Conservation (phyloP, 2,329 filamentous ascomycete species). For the Triangularia verruculosa region DNA sequence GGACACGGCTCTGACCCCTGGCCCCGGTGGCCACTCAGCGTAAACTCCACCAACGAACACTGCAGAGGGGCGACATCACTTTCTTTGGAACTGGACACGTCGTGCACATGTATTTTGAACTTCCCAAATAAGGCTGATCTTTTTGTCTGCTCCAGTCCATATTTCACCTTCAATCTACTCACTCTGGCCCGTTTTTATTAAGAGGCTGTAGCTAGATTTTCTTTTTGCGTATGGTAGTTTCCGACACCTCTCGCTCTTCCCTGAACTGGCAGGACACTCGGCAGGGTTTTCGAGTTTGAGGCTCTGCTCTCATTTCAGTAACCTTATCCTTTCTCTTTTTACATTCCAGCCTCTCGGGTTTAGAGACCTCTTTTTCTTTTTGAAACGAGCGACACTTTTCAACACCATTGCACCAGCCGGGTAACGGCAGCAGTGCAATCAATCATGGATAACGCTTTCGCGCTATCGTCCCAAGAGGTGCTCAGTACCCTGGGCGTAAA, state of each 20-base stretch:
- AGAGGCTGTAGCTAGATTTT: conserved; percentile 6
- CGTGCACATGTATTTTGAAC: conserved; percentile 24
- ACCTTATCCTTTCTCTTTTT: background rate
- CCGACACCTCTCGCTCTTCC: conserved; percentile 16
- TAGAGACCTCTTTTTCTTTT: conserved; percentile 8
- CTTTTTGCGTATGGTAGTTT: conserved; percentile 19
- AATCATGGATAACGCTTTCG: conserved; percentile 62
- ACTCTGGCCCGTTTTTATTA: conserved; percentile 12
- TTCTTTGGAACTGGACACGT: conserved; percentile 28
- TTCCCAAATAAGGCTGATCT: conserved; percentile 16
- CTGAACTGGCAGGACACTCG: conserved; percentile 14
- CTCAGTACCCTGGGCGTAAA: conserved; percentile 58
- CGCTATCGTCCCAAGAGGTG: conserved; percentile 56
- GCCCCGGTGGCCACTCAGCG: conserved; percentile 19
- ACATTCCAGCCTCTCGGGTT: conserved; percentile 4
- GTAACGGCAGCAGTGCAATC: conserved; percentile 17
- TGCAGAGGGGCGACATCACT: conserved; percentile 23
- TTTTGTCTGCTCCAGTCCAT: conserved; percentile 10
- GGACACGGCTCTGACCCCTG: background rate
- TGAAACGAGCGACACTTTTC: conserved; percentile 16
- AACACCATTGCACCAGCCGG: conserved; percentile 6
- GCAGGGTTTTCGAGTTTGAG: conserved; percentile 8
- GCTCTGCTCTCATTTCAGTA: conserved; percentile 6
- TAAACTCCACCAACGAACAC: conserved; percentile 13
- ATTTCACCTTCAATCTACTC: conserved; percentile 16